A percentile compares a stretch with the other conserved stretches of the same genome.
Conservation (phyloP, 2,329 filamentous ascomycete species). For the Apiospora koreana region DNA sequence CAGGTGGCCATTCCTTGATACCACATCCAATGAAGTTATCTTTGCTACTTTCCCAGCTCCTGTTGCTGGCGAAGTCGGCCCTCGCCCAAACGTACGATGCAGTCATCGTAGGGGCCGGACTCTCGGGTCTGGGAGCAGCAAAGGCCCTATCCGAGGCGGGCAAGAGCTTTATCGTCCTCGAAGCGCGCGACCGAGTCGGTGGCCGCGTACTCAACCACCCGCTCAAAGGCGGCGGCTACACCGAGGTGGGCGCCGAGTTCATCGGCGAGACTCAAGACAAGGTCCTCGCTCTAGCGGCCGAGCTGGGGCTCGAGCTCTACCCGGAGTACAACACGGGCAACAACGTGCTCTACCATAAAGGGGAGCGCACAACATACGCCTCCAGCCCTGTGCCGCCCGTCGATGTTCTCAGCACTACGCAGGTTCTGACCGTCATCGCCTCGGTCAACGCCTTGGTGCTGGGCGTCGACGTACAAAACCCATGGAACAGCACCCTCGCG, state of each 20-base stretch:
- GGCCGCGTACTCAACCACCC: background rate
- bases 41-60: background rate
- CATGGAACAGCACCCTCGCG: background rate
- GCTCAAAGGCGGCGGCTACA: background rate
- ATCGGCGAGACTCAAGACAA: background rate
- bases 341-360: background rate
- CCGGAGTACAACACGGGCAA: background rate
- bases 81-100: background rate
- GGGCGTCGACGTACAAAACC: background rate
- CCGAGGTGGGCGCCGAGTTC: constrained; percentile 3
- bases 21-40: background rate
- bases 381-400: background rate
- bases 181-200: background rate
- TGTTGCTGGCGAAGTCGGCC: background rate
- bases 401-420: background rate
- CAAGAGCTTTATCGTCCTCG: background rate
- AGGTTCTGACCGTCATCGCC: background rate
- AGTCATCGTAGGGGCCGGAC: background rate
- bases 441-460: background rate
- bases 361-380: background rate
- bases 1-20: background rate
- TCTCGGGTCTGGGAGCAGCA: background rate
- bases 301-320: background rate
- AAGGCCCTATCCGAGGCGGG: background rate
- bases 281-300: background rate